Evolutionary conservation across 106 monocot species (phyloP).

Genomic region (Platanthera zijinensis): DNA sequence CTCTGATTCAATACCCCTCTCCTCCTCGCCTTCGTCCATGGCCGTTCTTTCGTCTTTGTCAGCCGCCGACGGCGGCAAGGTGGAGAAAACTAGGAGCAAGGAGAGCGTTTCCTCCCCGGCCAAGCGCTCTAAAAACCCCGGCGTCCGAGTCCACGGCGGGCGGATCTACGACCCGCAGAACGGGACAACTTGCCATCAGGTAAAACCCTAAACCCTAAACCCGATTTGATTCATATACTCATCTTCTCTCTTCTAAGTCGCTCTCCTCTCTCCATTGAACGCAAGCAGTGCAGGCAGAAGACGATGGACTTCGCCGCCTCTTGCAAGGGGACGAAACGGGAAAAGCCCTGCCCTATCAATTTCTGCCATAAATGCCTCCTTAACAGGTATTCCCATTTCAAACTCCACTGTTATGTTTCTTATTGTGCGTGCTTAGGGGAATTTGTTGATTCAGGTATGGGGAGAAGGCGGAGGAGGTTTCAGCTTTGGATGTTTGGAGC

Average conservation of each 20-base stretch:
- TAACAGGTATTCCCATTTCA: slow-evolving; percentile 12
- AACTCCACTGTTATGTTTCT: neutral
- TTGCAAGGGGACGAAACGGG: slow-evolving; percentile 12
- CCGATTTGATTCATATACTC: neutral
- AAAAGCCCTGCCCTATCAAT: slow-evolving; percentile 11
- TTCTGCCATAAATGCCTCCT: slow-evolving; percentile 23
- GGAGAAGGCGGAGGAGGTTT: slow-evolving; percentile 12
- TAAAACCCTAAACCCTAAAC: slow-evolving; percentile 1
- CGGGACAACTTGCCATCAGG: slow-evolving; percentile 22
- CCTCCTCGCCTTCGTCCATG: neutral
- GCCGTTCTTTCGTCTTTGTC: neutral
- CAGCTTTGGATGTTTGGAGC: slow-evolving; percentile 8
- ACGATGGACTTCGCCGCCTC: slow-evolving; percentile 16
- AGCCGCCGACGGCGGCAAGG: neutral
- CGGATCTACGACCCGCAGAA: slow-evolving; percentile 21
- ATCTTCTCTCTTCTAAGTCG: neutral
- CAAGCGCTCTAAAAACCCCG: slow-evolving; percentile 13
- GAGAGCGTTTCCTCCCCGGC: neutral
- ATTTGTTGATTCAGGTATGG: slow-evolving; percentile 14
- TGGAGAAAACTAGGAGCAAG: neutral
- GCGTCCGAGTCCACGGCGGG: slow-evolving; percentile 10
- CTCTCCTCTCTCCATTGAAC: too few species aligned
- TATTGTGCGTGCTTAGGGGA: neutral
- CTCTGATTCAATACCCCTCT: neutral
- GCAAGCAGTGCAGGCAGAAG: slow-evolving; percentile 20